phyloP scores from a whole-genome alignment of 352 stramenopile species.

The Phytophthora ohioensis region DNA sequence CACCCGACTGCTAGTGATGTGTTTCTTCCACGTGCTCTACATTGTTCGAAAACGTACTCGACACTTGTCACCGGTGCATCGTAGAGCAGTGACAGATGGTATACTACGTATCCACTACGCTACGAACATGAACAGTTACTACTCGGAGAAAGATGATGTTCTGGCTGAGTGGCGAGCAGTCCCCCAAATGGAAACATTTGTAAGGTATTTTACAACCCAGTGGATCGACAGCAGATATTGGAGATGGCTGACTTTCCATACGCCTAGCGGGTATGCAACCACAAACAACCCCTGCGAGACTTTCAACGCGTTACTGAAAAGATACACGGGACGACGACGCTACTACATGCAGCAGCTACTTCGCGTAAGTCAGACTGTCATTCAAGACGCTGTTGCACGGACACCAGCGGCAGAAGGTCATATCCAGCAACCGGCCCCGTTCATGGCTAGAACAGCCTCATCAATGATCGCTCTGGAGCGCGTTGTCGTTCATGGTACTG shows the following conservation, averaged over 20 bases:
- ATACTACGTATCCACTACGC: no score
- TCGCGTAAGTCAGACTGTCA: no score
- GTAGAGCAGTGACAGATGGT: no score
- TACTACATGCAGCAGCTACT: neutral
- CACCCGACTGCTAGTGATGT: neutral
- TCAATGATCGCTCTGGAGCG: neutral
- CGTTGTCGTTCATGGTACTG: neutral
- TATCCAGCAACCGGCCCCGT: neutral
- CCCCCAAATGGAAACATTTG: constrained; percentile 2
- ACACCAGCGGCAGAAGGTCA: neutral
- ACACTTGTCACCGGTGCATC: no score
- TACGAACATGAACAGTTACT: neutral
- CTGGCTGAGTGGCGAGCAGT: neutral
- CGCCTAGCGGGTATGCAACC: no score
- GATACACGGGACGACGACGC: no score
- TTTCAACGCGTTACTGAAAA: no score
- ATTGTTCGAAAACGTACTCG: no score
- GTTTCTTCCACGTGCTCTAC: no score
- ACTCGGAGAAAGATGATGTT: neutral
- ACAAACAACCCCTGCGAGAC: no score
- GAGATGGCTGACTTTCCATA: no score
- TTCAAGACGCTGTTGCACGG: neutral
- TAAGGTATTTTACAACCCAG: neutral
- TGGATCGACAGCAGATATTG: neutral
- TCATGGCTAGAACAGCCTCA: neutral